Evolutionary conservation across 345 rosid genomes (phyloP), one percentile per base, ranked within the genome.

Genomic region (Salix koriyanagi): DNA sequence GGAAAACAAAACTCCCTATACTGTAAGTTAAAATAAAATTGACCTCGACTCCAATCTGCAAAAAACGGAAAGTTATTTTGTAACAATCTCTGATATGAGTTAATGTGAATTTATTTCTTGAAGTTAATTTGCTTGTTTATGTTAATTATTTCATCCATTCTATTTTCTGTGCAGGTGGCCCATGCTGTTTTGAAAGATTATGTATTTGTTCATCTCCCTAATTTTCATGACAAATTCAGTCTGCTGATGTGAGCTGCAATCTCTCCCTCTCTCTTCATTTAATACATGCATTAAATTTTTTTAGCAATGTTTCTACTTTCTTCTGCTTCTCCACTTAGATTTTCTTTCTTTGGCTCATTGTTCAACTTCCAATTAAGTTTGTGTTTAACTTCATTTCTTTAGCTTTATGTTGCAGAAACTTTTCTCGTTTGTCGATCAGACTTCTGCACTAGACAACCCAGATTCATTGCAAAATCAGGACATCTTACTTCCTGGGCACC

Each of bases 401-500:
- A 96, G 99, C 82, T 93, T 93, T 85, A 89, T 91, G 87, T 85
- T 91, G 87, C 99, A 96, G 89, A 96, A 96, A 83, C 99, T 96
- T 71, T 96, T 87, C 87, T 96, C 98, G 62, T 88, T 96, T 82
- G 83, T 92, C 21, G 99, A 96, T 87, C 96, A 89, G 86, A 96
- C 97, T 73, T 96, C 99, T 69, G 81, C 82, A 39, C 84, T 88
- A 4, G 99, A 96, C 83, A 96, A 93, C 82, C 92, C 96, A 0
- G 99, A 96, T 83, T 83, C 94, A 79, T 81, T 96, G 94, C 98
- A 96, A 82, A 93, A 96, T 86, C 99, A 96, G 77, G 99, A 96
- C 85, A 81, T 96, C 70, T 85, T 96, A 80, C 97, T 96, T 72
- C 94, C 98, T 58, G 99, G 98, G 76, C 99, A 93, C 86, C 87